These are phyloP conservation scores for Thermomyces lanuginosus DNA, from an alignment of 2,329 filamentous ascomycete species.

Conservation along the genomic window DNA sequence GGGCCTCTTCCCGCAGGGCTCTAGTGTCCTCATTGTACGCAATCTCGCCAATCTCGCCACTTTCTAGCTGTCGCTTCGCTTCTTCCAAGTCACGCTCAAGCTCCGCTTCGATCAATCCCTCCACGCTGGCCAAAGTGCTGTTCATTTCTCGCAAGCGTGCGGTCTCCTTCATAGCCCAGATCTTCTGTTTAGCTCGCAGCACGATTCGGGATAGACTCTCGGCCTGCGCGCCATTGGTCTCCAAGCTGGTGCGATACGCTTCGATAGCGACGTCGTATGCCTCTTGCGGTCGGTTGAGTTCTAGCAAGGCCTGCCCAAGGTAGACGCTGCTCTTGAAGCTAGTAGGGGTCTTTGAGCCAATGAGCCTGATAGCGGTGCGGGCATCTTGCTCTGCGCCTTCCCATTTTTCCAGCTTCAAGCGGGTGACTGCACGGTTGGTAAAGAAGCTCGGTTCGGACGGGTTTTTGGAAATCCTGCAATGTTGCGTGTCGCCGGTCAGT, in stretches of 20 bases:
- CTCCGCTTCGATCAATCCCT: constrained; percentile 25
- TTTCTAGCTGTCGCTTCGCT: constrained; percentile 19
- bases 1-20: constrained; percentile 35
- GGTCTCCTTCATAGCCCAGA: constrained; percentile 61
- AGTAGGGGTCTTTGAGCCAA: constrained; percentile 30
- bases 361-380: constrained; percentile 52
- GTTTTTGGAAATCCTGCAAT: too few relatives aligned
- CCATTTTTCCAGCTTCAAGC: constrained; percentile 58
- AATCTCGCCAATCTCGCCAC: constrained; percentile 36
- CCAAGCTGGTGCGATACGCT: constrained; percentile 56
- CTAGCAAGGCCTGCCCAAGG: constrained; percentile 68
- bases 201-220: constrained; percentile 57
- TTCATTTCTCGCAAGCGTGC: constrained; percentile 30
- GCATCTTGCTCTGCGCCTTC: constrained; percentile 64
- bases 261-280: constrained; percentile 53
- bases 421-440: constrained; percentile 75
- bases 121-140: constrained; percentile 24
- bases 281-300: constrained; percentile 52
- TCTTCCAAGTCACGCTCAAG: constrained; percentile 21
- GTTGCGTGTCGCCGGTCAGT: too few relatives aligned
- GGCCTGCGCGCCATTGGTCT: constrained; percentile 48
- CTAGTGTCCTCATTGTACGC: constrained; percentile 54
- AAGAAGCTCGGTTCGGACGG: constrained; percentile 63
- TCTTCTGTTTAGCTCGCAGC: constrained; percentile 64
- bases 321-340: constrained; percentile 75